These are phyloP conservation scores for Phascolomyces articulosus DNA, from an alignment of 371 early-diverging fungal species.

Conservation along the genomic window DNA sequence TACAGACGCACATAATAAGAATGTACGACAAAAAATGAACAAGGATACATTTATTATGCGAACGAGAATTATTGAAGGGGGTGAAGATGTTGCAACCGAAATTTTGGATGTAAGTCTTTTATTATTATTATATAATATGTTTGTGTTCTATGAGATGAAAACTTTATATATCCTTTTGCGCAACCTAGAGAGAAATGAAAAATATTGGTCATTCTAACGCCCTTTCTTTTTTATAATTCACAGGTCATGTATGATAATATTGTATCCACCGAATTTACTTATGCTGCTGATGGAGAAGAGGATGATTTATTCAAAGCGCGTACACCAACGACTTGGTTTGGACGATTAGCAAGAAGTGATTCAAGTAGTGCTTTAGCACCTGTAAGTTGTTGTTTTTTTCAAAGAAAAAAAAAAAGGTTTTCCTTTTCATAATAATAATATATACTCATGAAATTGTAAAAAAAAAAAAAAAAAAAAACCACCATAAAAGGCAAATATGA, in stretches of 20 bases:
- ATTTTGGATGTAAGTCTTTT: conserved; percentile 60
- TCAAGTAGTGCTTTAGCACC: conserved; percentile 9
- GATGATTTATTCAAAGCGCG: conserved; percentile 22
- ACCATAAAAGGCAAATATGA: conserved; percentile 13
- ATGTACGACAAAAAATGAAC: conserved; percentile 82
- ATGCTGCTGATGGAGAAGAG: conserved; percentile 59
- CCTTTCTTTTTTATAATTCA: not conserved
- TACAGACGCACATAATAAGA: conserved; percentile 92
- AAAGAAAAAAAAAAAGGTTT: not conserved
- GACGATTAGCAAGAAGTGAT: conserved; percentile 27
- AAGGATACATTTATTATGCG: conserved; percentile 82
- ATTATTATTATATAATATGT: too few relatives aligned
- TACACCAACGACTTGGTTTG: conserved; percentile 39
- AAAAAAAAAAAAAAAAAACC: too few relatives aligned
- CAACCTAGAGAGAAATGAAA: too few relatives aligned
- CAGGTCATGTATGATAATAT: conserved; percentile 84
- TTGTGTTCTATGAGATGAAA: too few relatives aligned
- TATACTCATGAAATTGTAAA: too few relatives aligned
- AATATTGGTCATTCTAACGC: too few relatives aligned
- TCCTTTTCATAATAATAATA: too few relatives aligned
- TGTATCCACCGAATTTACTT: conserved; percentile 49
- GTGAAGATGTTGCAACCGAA: conserved; percentile 69
- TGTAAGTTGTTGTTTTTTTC: not conserved
- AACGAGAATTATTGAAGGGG: conserved; percentile 68
- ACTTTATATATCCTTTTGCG: too few relatives aligned